A percentile compares a stretch with the other conserved stretches of the same genome.
Conservation (phyloP, 148 eudicot species). For the Fagopyrum esculentum region DNA sequence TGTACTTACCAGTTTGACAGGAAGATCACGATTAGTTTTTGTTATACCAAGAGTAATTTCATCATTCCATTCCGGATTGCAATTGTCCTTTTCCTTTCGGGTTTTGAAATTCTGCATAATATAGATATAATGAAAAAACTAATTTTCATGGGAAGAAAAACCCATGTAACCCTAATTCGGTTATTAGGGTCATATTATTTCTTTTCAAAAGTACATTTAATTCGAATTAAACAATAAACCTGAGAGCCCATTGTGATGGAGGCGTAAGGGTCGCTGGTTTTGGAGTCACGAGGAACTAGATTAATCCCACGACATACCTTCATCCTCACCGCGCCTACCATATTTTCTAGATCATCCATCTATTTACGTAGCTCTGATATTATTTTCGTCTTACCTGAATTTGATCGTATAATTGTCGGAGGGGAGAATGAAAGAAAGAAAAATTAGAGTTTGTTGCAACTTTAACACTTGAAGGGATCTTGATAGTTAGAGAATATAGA, state of each 20-base stretch:
- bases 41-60: neutral
- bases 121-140: no score
- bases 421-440: no score
- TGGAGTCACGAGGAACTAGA: neutral
- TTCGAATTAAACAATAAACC: neutral
- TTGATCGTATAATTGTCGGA: neutral
- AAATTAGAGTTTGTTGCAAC: no score
- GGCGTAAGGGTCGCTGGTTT: neutral
- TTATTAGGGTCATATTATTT: no score
- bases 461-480: no score
- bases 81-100: neutral
- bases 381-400: neutral
- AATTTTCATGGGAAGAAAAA: no score
- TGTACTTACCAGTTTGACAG: neutral
- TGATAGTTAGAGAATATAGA: no score
- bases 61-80: neutral
- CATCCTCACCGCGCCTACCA: neutral
- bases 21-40: neutral
- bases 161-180: no score
- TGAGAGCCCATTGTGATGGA: neutral
- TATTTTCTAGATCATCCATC: neutral
- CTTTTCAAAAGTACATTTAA: no score
- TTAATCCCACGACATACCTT: neutral
- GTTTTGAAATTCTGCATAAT: neutral
- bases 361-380: no score